A percentile compares a stretch with the other conserved stretches of the same genome.
Conservation (phyloP, 768 basidiomycete species). For the Sarcomyxa edulis region DNA sequence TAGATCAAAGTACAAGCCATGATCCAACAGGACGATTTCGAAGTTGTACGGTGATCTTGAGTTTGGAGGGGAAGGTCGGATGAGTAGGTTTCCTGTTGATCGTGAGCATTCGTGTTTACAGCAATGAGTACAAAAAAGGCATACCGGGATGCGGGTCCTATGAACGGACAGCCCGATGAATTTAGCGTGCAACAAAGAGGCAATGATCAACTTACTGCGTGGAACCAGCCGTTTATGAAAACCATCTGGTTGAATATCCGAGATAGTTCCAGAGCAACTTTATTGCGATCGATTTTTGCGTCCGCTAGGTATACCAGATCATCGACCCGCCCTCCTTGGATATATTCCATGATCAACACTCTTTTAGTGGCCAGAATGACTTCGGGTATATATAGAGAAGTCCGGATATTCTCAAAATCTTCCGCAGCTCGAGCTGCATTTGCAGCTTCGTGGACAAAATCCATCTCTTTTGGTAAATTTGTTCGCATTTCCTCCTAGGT, state of each 20-base stretch:
- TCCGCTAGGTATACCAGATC: constrained; percentile 79
- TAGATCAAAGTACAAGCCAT: constrained; percentile 91
- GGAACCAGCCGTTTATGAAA: constrained; percentile 89
- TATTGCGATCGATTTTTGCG: constrained; percentile 86
- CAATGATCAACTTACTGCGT: constrained; percentile 50
- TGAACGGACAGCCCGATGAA: constrained; percentile 5
- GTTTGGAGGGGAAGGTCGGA: constrained; percentile 58
- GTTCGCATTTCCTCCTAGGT: constrained; percentile 88
- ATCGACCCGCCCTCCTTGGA: constrained; percentile 84
- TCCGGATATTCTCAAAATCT: constrained; percentile 67
- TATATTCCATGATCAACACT: constrained; percentile 93
- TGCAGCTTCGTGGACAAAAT: constrained; percentile 84
- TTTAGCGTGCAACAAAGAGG: background rate
- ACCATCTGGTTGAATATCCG: constrained; percentile 95
- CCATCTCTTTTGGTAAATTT: constrained; percentile 90
- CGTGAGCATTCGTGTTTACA: constrained; percentile 2
- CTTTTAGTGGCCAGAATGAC: constrained; percentile 79
- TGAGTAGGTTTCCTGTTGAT: constrained; percentile 76
- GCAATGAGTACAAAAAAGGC: background rate
- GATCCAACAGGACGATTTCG: constrained; percentile 92
- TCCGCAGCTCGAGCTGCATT: constrained; percentile 70
- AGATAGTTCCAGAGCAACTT: constrained; percentile 85
- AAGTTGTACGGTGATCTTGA: constrained; percentile 90
- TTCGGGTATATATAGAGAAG: constrained; percentile 85
- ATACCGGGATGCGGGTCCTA: constrained; percentile 87